Base-by-base conservation (phyloP, 805 yeast genomes). In the Candida vartiovaarae region DNA sequence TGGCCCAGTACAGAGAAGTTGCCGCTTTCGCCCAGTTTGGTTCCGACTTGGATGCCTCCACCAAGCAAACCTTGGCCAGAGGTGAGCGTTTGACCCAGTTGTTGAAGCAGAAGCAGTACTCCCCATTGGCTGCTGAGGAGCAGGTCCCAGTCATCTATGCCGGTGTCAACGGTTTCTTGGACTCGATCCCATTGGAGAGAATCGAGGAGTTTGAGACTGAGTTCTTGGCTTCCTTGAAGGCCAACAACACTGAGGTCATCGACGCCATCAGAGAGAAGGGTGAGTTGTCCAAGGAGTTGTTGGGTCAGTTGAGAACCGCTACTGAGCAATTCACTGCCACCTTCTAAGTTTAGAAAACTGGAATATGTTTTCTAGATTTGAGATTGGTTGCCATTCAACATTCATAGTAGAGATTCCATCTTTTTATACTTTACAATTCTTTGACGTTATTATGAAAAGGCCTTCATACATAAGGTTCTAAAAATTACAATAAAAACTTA, bases 21-120 rank as follows among this genome's bases (percentile, higher is more conserved):
- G 99, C 99, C 70, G 99, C 99, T 65, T 93, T 93, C 74, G 99
- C 99, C 65, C 99, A 93, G 82, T 93, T 93, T 82, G 99, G 99
- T 84, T 93, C 99, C 61, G 99, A 93, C 76, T 82, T 93, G 72
- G 99, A 93, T 75, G 98, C 99, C 62, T 89, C 97, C 50, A 93
- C 99, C 74, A 93, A 91, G 80, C 97, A 89, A 79, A 93, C 99
- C 66, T 83, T 93, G 72, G 76, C 78, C 65, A 90, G 99, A 85
- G 99, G 99, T 89, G 99, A 93, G 84, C 91, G 99, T 81, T 85
- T 93, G 68, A 93, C 99, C 63, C 98, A 90, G 79, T 78, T 93
- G 72, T 83, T 93, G 73, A 90, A 91, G 78, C 99, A 93, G 81
- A 85, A 82, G 73, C 99, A 93, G 81, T 88, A 82, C 81, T 64